Evolutionary conservation across 192 early-diverging fungal genomes (phyloP).

Genomic region (Coemansia sp.): DNA sequence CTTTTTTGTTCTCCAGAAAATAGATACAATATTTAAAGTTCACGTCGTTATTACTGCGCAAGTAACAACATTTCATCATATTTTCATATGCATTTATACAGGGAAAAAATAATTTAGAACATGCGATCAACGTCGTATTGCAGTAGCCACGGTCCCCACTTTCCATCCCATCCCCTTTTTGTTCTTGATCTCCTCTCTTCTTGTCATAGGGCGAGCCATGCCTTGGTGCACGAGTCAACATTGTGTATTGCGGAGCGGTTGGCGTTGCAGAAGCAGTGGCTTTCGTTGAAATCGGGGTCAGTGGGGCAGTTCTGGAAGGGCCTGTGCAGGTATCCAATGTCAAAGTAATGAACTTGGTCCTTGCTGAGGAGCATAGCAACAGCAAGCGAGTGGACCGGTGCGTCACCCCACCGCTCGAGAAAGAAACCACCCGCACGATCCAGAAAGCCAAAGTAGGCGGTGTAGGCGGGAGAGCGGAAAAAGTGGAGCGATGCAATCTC

Average conservation of each 20-base stretch:
- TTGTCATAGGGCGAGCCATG: slow-evolving; percentile 30
- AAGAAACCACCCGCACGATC: slow-evolving; percentile 63
- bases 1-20: not conserved
- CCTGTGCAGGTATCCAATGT: slow-evolving; percentile 63
- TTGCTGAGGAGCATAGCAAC: slow-evolving; percentile 59
- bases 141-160: too few species aligned
- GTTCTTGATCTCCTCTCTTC: too few species aligned
- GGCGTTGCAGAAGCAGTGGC: slow-evolving; percentile 38
- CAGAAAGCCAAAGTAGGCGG: slow-evolving; percentile 59
- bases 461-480: slow-evolving; percentile 60
- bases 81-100: too few species aligned
- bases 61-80: not conserved
- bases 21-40: not conserved
- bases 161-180: too few species aligned
- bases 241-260: slow-evolving; percentile 31
- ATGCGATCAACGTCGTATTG: too few species aligned
- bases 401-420: slow-evolving; percentile 58
- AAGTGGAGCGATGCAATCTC: slow-evolving; percentile 68
- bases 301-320: slow-evolving; percentile 51
- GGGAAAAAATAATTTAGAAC: too few species aligned
- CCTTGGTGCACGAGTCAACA: slow-evolving; percentile 31
- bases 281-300: slow-evolving; percentile 57
- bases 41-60: not conserved
- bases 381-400: slow-evolving; percentile 65
- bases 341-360: slow-evolving; percentile 65